Evolutionary conservation across 1,139 yeast species (phyloP).

Genomic region (Geotrichum aggregatum): DNA sequence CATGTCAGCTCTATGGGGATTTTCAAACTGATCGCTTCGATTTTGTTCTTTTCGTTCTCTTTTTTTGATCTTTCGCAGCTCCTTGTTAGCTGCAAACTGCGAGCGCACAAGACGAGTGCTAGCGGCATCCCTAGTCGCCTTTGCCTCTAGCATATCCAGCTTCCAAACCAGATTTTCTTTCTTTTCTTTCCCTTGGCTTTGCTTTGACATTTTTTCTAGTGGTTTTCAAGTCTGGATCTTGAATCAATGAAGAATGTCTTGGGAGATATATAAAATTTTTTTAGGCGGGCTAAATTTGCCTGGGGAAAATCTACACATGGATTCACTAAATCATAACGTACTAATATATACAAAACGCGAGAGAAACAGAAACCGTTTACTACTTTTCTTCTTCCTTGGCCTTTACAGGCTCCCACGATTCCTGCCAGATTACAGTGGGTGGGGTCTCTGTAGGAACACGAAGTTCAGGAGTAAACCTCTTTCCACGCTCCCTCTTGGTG

Average conservation of each 20-base stretch:
- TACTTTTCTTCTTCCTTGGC: slow-evolving; percentile 11
- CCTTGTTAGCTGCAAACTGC: slow-evolving; percentile 30
- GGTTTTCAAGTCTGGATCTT: background rate
- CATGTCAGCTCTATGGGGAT: slow-evolving; percentile 20
- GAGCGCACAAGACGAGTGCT: slow-evolving; percentile 33
- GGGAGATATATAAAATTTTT: slow-evolving; percentile 12
- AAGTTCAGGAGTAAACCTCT: slow-evolving; percentile 51
- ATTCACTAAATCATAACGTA: slow-evolving; percentile 1
- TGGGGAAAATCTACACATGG: background rate
- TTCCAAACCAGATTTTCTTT: slow-evolving; percentile 39
- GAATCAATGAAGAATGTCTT: background rate
- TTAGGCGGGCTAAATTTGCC: background rate
- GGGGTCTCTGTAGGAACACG: slow-evolving; percentile 90
- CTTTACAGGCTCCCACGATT: slow-evolving; percentile 47
- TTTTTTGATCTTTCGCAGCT: slow-evolving; percentile 20
- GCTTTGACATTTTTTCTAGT: background rate
- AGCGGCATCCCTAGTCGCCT: slow-evolving; percentile 27
- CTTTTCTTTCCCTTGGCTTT: slow-evolving; percentile 11
- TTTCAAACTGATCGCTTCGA: slow-evolving; percentile 14
- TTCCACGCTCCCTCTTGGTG: slow-evolving; percentile 50
- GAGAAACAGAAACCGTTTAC: background rate
- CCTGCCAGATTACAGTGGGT: slow-evolving; percentile 78
- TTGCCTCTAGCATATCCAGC: slow-evolving; percentile 40
- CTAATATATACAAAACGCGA: background rate
- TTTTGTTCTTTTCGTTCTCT: slow-evolving; percentile 20